These are phyloP conservation scores for Talaromyces trachyspermus DNA, from an alignment of 495 filamentous ascomycete genomes.

Conservation along the genomic window DNA sequence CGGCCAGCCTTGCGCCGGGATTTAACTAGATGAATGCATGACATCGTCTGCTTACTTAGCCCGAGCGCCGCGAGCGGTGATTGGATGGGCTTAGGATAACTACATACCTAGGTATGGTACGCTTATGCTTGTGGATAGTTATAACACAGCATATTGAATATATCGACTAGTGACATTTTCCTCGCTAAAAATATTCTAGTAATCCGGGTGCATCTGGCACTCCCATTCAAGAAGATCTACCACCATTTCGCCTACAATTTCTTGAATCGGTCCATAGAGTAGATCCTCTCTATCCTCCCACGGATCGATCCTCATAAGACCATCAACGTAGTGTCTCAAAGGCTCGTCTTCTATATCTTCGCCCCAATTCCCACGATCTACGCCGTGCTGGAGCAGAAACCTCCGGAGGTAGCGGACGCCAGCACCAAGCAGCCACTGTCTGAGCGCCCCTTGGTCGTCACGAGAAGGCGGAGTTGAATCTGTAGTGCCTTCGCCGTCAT, in stretches of 20 bases:
- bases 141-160: too few relatives aligned
- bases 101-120: too few relatives aligned
- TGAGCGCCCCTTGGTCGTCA: slow-evolving; percentile 25
- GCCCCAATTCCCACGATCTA: slow-evolving; percentile 41
- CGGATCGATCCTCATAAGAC: slow-evolving; percentile 22
- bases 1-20: too few relatives aligned
- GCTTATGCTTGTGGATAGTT: too few relatives aligned
- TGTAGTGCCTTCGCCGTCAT: slow-evolving; percentile 11
- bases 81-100: too few relatives aligned
- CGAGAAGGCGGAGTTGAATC: slow-evolving; percentile 14
- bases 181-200: neutral
- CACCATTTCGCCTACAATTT: slow-evolving; percentile 31
- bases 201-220: slow-evolving; percentile 20
- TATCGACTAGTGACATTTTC: neutral
- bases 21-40: too few relatives aligned
- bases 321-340: slow-evolving; percentile 33
- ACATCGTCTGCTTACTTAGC: too few relatives aligned
- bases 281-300: slow-evolving; percentile 20
- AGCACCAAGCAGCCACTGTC: slow-evolving; percentile 31
- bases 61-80: too few relatives aligned
- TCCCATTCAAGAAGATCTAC: slow-evolving; percentile 38
- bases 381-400: slow-evolving; percentile 34
- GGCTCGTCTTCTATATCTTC: slow-evolving; percentile 30
- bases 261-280: slow-evolving; percentile 26
- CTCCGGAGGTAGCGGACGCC: slow-evolving; percentile 28